These are phyloP conservation scores for Lipomyces sp. DNA, from an alignment of 805 yeast species.

Conservation along the genomic window DNA sequence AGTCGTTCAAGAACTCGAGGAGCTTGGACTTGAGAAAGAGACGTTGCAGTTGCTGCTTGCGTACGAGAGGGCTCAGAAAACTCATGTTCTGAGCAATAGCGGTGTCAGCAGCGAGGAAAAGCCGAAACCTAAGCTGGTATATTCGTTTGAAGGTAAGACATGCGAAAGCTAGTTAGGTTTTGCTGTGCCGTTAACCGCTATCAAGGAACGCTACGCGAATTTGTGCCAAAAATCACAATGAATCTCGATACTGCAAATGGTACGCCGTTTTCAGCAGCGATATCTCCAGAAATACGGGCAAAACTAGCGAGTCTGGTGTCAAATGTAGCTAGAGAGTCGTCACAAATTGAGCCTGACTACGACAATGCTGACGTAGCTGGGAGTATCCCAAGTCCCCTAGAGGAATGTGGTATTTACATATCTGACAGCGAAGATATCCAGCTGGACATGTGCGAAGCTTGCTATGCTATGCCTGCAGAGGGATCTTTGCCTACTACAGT, in stretches of 20 bases:
- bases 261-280: slow-evolving; percentile 34
- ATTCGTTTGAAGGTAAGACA: slow-evolving; percentile 37
- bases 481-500: neutral
- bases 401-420: slow-evolving; percentile 8
- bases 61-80: slow-evolving; percentile 35
- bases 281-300: slow-evolving; percentile 30
- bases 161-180: neutral
- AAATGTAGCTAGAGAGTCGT: neutral
- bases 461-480: neutral
- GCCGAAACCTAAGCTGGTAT: slow-evolving; percentile 33
- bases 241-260: slow-evolving; percentile 35
- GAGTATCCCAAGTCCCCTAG: neutral
- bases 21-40: slow-evolving; percentile 61
- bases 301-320: slow-evolving; percentile 21
- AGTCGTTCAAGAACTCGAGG: slow-evolving; percentile 66
- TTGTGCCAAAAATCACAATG: slow-evolving; percentile 41
- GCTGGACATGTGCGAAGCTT: neutral
- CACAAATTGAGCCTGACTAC: neutral
- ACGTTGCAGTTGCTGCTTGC: slow-evolving; percentile 42
- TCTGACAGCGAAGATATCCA: slow-evolving; percentile 13
- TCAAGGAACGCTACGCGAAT: slow-evolving; percentile 33
- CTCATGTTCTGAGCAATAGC: slow-evolving; percentile 2
- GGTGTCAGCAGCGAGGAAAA: slow-evolving; percentile 2
- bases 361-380: neutral
- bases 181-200: neutral